phyloP scores from a whole-genome alignment of 495 filamentous ascomycete species.

The Neurospora hispaniola region DNA sequence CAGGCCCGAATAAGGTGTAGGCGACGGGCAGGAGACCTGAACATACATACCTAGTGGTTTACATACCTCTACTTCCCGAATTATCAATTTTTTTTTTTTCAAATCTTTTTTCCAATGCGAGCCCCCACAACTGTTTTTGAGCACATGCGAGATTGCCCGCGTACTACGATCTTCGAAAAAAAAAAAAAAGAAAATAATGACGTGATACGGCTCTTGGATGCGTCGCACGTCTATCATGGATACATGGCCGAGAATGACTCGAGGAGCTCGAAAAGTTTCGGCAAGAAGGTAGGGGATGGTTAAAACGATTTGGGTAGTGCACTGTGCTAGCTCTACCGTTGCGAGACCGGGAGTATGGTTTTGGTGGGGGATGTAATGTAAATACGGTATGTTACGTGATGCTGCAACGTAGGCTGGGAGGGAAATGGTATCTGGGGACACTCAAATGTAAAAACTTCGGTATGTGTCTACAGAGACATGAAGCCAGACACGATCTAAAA shows the following conservation, averaged over 20 bases:
- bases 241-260: background rate
- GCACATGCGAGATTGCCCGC: background rate
- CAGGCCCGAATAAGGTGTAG: background rate
- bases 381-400: background rate
- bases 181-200: background rate
- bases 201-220: background rate
- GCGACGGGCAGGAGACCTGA: background rate
- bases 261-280: background rate
- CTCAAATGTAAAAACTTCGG: background rate
- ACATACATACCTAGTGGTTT: background rate
- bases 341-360: background rate
- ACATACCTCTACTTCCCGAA: background rate
- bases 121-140: background rate
- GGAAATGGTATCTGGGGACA: background rate
- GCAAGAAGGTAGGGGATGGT: background rate
- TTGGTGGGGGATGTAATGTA: background rate
- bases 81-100: background rate
- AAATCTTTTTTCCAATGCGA: background rate
- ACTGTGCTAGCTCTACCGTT: too few species aligned
- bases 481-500: too few species aligned
- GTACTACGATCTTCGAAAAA: background rate
- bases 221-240: background rate
- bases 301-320: background rate
- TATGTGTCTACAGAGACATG: too few species aligned
- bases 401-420: background rate